A percentile compares a stretch with the other conserved stretches of the same genome.
phyloP scores from a whole-genome alignment of 306 rosid species.

The Canavalia gladiata region DNA sequence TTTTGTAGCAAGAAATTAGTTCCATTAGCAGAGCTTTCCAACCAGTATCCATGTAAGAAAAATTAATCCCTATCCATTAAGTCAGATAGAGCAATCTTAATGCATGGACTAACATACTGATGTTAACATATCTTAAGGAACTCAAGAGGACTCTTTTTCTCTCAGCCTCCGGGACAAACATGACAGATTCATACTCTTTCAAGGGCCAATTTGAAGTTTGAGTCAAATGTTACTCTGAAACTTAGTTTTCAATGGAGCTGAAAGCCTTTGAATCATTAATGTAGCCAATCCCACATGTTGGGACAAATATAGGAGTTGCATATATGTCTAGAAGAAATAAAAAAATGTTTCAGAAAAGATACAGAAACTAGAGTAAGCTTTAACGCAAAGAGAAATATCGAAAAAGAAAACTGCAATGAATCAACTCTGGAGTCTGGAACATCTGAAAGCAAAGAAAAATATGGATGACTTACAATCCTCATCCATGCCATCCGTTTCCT shows the following conservation, averaged over 20 bases:
- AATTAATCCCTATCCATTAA: background rate
- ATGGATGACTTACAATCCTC: conserved; percentile 65
- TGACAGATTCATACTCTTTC: background rate
- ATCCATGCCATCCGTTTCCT: conserved; percentile 72
- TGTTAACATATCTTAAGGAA: background rate
- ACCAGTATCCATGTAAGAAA: background rate
- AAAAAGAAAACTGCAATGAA: conserved; percentile 35
- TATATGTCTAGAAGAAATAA: background rate
- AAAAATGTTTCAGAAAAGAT: background rate
- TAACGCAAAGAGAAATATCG: conserved; percentile 32
- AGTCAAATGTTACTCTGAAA: background rate
- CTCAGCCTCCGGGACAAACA: background rate
- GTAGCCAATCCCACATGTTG: background rate
- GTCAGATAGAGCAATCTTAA: background rate
- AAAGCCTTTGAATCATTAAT: background rate
- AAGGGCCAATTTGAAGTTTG: background rate
- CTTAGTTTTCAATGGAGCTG: background rate
- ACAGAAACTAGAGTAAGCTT: conserved; percentile 9
- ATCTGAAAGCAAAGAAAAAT: conserved; percentile 22
- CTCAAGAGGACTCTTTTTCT: background rate
- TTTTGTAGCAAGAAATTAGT: background rate
- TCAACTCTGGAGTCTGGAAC: conserved; percentile 28
- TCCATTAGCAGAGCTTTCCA: background rate
- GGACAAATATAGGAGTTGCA: conserved; percentile 4
- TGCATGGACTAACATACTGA: background rate